Evolutionary conservation across 2,329 filamentous ascomycete genomes (phyloP).

Genomic region (Aspergillus glaucus): DNA sequence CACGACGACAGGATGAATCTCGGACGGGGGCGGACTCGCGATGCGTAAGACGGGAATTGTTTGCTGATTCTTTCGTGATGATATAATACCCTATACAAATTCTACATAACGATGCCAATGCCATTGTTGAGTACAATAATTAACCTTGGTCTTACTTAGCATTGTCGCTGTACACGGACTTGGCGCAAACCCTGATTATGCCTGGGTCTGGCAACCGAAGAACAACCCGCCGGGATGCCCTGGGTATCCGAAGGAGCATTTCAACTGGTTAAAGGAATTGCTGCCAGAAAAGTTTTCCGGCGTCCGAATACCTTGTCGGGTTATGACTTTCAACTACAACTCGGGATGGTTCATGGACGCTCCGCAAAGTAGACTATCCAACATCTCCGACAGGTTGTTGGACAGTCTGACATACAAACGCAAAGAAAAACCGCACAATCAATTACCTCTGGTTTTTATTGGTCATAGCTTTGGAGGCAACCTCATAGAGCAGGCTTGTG

Average conservation of each 20-base stretch:
- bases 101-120: neutral
- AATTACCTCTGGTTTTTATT: neutral
- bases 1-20: conserved; percentile 26
- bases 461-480: neutral
- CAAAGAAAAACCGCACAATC: neutral
- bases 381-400: neutral
- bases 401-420: neutral
- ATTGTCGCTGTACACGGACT: neutral
- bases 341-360: neutral
- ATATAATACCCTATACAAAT: conserved; percentile 14
- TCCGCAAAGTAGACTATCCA: neutral
- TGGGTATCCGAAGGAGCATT: neutral
- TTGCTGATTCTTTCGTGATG: conserved; percentile 28
- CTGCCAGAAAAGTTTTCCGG: neutral
- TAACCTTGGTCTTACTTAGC: neutral
- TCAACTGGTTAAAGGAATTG: neutral
- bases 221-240: neutral
- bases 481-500: neutral
- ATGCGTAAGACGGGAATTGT: conserved; percentile 28
- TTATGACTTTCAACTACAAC: neutral
- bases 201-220: neutral
- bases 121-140: neutral
- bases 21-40: conserved; percentile 30
- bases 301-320: neutral
- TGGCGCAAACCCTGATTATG: neutral